Evolutionary conservation across 2,329 filamentous ascomycete species (phyloP), one percentile per base, ranked within the genome.

Genomic region (Talaromyces sp.): DNA sequence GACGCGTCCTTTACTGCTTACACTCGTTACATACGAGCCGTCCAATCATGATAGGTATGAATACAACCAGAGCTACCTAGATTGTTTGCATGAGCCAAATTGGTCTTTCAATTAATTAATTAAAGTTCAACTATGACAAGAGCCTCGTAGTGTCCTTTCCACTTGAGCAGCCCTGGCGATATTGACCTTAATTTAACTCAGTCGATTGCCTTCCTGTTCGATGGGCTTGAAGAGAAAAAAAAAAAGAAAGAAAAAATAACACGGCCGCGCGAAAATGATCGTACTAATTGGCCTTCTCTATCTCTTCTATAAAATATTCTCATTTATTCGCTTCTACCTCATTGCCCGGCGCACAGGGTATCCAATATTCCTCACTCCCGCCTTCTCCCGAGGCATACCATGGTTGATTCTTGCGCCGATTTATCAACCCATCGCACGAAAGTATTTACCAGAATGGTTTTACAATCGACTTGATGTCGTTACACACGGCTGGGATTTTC

Each of bases 401-500:
- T 72, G 66, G 65, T 55, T 68, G 67, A 50, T 72, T 13, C 29
- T 68, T 5, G 59, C 51, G 0, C 62, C 66, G 2, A 46, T 55
- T 0, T 45, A 69, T 1, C 55, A 57, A 27, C 63, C 59, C 1
- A 44, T 52, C 0, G 54, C 66, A 13, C 42, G 63, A 33, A 65
- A 56, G 30, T 53, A 64, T 27, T 55, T 74, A 1, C 70, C 70
- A 0, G 27, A 14, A 14, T 61, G 56, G 52, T 17, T 68, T 3
- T 65, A 57, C 43, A 51, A 63, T 7, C 57, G 60, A 11, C 22
- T 71, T 19, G 61, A 69, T 11, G 9, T 70, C 5, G 36, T 51
- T 2, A 65, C 63, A 3, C 63, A 64, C 41, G 72, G 70, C 14
- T 73, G 69, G 65, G 70, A 75, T 41, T 71, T 71, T 49, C 63